Percentiles rank a stretch among this genome's conserved stretches.
Conservation (phyloP, 2,329 filamentous ascomycete genomes). For the Colletotrichum acutatum region DNA sequence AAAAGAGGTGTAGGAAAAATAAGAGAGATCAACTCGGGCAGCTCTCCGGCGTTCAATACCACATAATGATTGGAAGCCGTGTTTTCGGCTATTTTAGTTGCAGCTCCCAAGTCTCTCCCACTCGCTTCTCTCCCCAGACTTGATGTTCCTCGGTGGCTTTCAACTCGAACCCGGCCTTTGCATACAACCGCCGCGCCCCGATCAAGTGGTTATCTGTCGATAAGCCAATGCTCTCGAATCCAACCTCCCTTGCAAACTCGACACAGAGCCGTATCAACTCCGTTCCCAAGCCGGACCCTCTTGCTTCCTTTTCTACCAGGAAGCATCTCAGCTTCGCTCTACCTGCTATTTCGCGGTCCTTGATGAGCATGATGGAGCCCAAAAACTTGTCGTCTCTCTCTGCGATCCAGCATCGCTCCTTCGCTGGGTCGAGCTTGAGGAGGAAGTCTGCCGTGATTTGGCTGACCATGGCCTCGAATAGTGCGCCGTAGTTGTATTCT, state of each 20-base stretch:
- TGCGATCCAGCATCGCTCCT: constrained; percentile 44
- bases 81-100: background rate
- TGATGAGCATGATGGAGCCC: constrained; percentile 41
- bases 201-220: constrained; percentile 36
- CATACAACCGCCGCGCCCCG: constrained; percentile 38
- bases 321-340: constrained; percentile 41
- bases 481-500: constrained; percentile 35
- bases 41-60: background rate
- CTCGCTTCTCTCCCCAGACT: background rate
- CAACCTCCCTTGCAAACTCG: constrained; percentile 36
- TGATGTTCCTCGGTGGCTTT: constrained; percentile 6
- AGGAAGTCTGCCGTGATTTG: constrained; percentile 41
- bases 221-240: constrained; percentile 36
- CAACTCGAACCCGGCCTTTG: constrained; percentile 36
- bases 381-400: constrained; percentile 39
- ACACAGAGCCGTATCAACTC: constrained; percentile 35
- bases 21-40: background rate
- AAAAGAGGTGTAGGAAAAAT: background rate
- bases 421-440: constrained; percentile 36
- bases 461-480: constrained; percentile 39
- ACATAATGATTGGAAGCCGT: background rate
- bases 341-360: constrained; percentile 23
- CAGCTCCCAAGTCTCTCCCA: constrained; percentile 33
- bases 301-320: constrained; percentile 38
- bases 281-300: constrained; percentile 38